A percentile compares a stretch with the other conserved stretches of the same genome.
Evolutionary conservation across 225 moss, liverwort and hornwort species (phyloP).

Genomic region (Neckera pumila): DNA sequence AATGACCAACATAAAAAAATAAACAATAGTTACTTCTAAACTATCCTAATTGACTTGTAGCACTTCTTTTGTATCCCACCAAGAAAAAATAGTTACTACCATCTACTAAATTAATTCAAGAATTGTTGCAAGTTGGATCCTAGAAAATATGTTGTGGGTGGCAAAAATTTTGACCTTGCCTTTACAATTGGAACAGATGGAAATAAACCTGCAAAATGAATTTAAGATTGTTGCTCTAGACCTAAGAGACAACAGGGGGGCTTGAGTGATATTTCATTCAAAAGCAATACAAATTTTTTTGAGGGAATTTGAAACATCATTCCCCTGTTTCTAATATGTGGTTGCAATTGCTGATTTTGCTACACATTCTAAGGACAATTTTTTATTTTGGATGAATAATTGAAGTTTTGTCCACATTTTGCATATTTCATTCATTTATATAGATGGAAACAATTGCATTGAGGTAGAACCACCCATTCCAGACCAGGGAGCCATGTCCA

Average conservation of each 20-base stretch:
- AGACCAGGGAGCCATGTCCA: too few species aligned
- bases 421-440: neutral
- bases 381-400: neutral
- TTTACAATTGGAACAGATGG: rapidly evolving
- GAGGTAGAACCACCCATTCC: too few species aligned
- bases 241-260: rapidly evolving
- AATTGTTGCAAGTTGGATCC: rapidly evolving
- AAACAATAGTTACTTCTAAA: neutral
- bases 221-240: neutral
- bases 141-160: neutral
- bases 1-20: neutral
- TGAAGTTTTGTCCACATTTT: rapidly evolving
- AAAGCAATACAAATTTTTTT: neutral
- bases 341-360: rapidly evolving
- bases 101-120: neutral
- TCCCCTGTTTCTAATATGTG: neutral
- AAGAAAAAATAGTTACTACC: neutral
- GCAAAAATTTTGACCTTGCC: neutral
- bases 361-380: neutral
- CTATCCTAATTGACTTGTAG: neutral
- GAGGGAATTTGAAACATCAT: too few species aligned
- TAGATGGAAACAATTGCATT: neutral
- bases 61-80: neutral
- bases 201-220: neutral
- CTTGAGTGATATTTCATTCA: neutral